Evolutionary conservation across 352 stramenopile species (phyloP), one percentile per base, ranked within the genome.

Genomic region (Thalassiosira hispida): DNA sequence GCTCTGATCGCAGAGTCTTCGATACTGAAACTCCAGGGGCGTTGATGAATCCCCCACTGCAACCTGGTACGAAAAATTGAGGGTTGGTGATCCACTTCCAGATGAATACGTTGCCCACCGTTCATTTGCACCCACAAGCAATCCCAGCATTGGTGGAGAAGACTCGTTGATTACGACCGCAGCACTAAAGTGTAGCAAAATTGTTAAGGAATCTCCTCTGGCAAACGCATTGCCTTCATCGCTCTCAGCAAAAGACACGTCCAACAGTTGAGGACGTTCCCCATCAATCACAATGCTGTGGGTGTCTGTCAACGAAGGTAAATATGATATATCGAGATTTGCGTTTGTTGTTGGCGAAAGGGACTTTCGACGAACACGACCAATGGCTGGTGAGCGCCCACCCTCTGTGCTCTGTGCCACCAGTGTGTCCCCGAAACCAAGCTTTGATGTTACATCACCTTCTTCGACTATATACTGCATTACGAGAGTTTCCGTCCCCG

Each of bases 391-490:
- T 25, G 53, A 46, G 23, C 79, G 73, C 8, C 67, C 79, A 27
- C 79, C 79, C 40, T 86, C 79, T 20, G 79, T 80, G 56, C 82
- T 86, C 16, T 79, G 52, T 53, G 79, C 20, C 31, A 79, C 57
- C 1, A 86, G 23, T 12, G 60, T 53, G n/a, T 77, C 42, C 44
- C 23, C 51, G 53, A 57, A 85, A 57, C 79, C 79, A 23, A 86
- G 68, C 25, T 65, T 57, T 35, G 63, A 49, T 29, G 73, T 44
- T 25, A 51, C 16, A 67, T 82, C 61, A 44, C 68, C 62, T 29
- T 82, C 67, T 77, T 79, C 31, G 5, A 86, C 72, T n/a, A 29
- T 55, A 23, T 86, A 86, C 60, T 82, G n/a, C 29, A 86, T n/a
- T 7, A 86, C n/a, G 7, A 86, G 42, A 23, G 40, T 77, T 33